phyloP scores from a whole-genome alignment of 129 eudicot genomes.

The Daucus carota region DH1_v3.0 NC_030381.2:1486501-1487000 shows the following conservation, averaged over 20 bases:
- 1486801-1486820: not conserved
- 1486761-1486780: not conserved
- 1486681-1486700: not conserved
- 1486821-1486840: not conserved
- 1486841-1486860: not conserved
- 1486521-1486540: not conserved
- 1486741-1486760: no score
- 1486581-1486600: not conserved
- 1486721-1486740: not conserved
- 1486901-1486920: no score
- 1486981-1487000: not conserved
- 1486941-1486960: no score
- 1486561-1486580: not conserved
- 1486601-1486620: no score
- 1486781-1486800: not conserved
- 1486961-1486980: not conserved
- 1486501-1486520: not conserved
- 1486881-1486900: not conserved
- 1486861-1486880: not conserved
- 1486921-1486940: no score
- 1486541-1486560: not conserved
- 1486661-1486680: no score
- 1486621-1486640: no score
- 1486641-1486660: no score
- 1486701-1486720: not conserved